phyloP scores from a whole-genome alignment of 176 grass and related monocot genomes.

The Oropetium thomaeum region DNA sequence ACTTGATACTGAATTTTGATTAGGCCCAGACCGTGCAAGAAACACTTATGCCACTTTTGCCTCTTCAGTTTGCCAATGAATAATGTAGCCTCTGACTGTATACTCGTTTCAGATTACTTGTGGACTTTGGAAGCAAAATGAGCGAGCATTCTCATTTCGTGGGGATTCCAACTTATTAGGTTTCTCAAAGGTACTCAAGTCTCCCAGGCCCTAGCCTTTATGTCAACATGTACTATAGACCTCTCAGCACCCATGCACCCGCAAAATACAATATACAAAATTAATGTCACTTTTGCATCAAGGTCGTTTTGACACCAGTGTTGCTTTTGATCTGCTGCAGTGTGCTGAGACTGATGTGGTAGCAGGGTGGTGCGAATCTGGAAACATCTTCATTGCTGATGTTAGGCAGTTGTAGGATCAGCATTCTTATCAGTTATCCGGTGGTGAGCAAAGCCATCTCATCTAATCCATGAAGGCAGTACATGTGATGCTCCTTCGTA shows the following conservation, averaged over 20 bases:
- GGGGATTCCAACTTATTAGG: conserved; percentile 91
- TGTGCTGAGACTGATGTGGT: conserved; percentile 62
- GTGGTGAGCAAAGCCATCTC: background rate
- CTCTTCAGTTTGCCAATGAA: background rate
- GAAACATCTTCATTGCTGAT: conserved; percentile 82
- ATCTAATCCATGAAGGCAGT: background rate
- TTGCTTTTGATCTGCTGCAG: conserved; percentile 39
- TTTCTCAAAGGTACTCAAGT: conserved; percentile 67
- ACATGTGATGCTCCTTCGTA: background rate
- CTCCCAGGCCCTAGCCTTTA: background rate
- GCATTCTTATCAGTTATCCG: background rate
- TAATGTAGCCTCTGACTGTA: background rate
- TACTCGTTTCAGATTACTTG: conserved; percentile 61
- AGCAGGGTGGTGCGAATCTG: conserved; percentile 79
- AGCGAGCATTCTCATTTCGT: conserved; percentile 71
- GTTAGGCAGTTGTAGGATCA: conserved; percentile 33
- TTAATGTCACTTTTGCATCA: background rate
- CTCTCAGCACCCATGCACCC: background rate
- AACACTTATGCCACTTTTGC: background rate
- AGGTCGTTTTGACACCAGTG: background rate
- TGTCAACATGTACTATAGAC: background rate
- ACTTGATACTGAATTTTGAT: background rate
- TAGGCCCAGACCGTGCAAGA: background rate
- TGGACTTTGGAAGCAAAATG: conserved; percentile 64
- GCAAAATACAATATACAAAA: background rate